Conservation (phyloP, 371 early-diverging fungal genomes). For the Batkoa obscura region DNA sequence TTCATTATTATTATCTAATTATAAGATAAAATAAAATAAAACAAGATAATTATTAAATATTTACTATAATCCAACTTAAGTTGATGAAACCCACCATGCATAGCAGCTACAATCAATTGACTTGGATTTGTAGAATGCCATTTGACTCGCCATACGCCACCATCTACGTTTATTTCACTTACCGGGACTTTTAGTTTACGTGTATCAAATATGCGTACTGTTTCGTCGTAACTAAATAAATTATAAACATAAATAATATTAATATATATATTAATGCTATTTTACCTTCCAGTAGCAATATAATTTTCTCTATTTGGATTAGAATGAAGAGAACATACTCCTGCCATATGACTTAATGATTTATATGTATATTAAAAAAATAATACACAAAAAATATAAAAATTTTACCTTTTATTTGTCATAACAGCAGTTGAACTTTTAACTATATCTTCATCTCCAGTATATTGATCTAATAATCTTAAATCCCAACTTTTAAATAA, state of each 20-base stretch:
- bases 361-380: neutral
- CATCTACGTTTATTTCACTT: neutral
- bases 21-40: too few species aligned
- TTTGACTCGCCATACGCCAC: neutral
- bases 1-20: too few species aligned
- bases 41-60: too few species aligned
- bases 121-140: neutral
- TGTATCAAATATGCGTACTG: constrained; percentile 1
- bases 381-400: neutral
- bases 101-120: neutral
- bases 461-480: neutral
- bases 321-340: neutral
- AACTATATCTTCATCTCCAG: neutral
- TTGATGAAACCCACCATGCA: neutral
- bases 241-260: neutral
- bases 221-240: constrained; percentile 1
- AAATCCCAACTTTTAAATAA: neutral
- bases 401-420: neutral
- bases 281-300: constrained; percentile 3
- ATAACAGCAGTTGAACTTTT: neutral
- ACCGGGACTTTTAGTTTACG: neutral
- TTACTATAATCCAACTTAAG: neutral
- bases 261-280: neutral
- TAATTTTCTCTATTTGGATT: neutral
- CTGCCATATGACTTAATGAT: neutral